Evolutionary conservation across 2,329 filamentous ascomycete species (phyloP).

Genomic region (Cercospora canescens): DNA sequence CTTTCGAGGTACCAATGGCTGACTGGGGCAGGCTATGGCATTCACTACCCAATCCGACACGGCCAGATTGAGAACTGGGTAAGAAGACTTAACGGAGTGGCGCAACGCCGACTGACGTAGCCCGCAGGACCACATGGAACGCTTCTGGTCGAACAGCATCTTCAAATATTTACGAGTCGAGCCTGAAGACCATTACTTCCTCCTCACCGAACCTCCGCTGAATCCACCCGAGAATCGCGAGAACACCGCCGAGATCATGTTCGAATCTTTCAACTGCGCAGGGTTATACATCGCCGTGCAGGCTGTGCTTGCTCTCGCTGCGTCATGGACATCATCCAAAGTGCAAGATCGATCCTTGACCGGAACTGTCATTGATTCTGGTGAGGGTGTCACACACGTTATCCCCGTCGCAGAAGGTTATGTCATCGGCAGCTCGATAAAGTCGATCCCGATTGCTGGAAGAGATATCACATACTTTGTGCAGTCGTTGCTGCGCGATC

Average conservation of each 20-base stretch:
- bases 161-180: conserved; percentile 99
- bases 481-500: conserved; percentile 90
- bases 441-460: conserved; percentile 96
- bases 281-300: conserved; percentile 99
- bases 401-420: conserved; percentile 98
- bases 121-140: conserved; percentile 91
- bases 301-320: conserved; percentile 91
- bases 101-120: conserved; percentile 18
- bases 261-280: conserved; percentile 99
- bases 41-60: conserved; percentile 97
- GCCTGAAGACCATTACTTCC: conserved; percentile 97
- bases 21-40: conserved; percentile 70
- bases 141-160: conserved; percentile 99
- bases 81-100: conserved; percentile 19
- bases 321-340: conserved; percentile 98
- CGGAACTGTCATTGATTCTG: conserved; percentile 96
- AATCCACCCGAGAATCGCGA: conserved; percentile 99
- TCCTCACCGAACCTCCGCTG: conserved; percentile 95
- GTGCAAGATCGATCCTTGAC: conserved; percentile 94
- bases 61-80: conserved; percentile 99
- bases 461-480: conserved; percentile 99
- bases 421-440: conserved; percentile 98
- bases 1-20: conserved; percentile 11
- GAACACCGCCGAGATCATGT: conserved; percentile 99
- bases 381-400: conserved; percentile 98